Evolutionary conservation across 2,329 filamentous ascomycete species (phyloP).

Genomic region (Hymenoscyphus infarciens): DNA sequence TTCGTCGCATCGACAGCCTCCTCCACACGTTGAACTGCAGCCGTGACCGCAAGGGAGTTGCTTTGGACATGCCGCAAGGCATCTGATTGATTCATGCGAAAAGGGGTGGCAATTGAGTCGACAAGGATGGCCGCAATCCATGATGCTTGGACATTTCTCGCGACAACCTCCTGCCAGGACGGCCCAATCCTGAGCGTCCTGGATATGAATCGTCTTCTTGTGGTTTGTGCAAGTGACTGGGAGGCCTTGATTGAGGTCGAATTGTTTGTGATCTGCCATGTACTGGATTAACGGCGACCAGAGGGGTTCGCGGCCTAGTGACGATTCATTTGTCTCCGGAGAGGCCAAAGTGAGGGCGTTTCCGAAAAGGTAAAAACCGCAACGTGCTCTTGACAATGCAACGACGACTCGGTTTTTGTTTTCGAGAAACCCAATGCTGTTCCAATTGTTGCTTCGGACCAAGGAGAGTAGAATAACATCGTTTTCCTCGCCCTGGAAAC

Average conservation of each 20-base stretch:
- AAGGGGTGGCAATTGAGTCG: conserved; percentile 31
- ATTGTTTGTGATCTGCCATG: conserved; percentile 40
- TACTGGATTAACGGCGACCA: conserved; percentile 36
- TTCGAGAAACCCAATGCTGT: conserved; percentile 68
- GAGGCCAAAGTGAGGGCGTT: conserved; percentile 53
- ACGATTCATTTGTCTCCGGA: conserved; percentile 14
- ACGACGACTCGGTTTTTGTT: conserved; percentile 58
- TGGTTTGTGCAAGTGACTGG: conserved; percentile 65
- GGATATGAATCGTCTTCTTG: conserved; percentile 47
- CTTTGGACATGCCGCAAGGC: conserved; percentile 25
- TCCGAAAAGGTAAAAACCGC: conserved; percentile 82
- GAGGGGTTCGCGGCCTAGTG: conserved; percentile 25
- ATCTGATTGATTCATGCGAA: conserved; percentile 27
- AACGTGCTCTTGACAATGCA: conserved; percentile 64
- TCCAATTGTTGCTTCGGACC: conserved; percentile 62
- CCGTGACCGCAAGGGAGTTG: conserved; percentile 31
- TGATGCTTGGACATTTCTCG: conserved; percentile 40
- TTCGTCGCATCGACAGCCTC: conserved; percentile 25
- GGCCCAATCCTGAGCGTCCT: conserved; percentile 51
- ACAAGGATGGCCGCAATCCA: conserved; percentile 34
- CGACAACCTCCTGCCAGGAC: conserved; percentile 51
- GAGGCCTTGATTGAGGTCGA: conserved; percentile 42
- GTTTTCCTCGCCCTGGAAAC: conserved; percentile 89
- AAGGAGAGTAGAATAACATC: conserved; percentile 77
- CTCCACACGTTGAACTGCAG: conserved; percentile 28